Conservation (phyloP, 1,284 basidiomycete genomes). For the Athelia sp. region DNA sequence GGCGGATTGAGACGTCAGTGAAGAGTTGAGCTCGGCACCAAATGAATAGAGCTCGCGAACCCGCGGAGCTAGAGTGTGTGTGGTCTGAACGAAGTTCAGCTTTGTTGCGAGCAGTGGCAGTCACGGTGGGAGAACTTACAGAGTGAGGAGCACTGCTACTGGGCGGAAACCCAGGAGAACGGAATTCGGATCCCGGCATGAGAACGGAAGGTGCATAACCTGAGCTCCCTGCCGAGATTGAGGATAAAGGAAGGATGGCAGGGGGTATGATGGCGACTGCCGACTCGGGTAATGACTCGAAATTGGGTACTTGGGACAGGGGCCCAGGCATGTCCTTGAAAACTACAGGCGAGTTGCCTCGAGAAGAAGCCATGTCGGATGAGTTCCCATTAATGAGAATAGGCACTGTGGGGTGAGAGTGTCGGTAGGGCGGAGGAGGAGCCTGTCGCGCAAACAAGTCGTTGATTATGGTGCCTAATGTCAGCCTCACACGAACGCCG, state of each 20-base stretch:
- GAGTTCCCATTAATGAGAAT: constrained; percentile 21
- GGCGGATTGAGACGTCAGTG: constrained; percentile 56
- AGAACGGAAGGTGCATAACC: neutral
- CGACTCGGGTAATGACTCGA: constrained; percentile 15
- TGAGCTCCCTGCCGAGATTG: constrained; percentile 27
- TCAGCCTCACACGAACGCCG: constrained; percentile 71
- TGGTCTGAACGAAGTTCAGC: constrained; percentile 3
- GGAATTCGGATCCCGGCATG: neutral
- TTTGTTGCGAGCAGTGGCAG: neutral
- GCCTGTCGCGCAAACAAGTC: constrained; percentile 72
- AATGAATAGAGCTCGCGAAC: constrained; percentile 48
- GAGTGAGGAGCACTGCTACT: neutral
- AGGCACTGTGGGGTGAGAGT: constrained; percentile 29
- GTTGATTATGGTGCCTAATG: constrained; percentile 68
- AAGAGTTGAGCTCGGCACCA: constrained; percentile 42
- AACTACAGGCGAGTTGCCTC: constrained; percentile 17
- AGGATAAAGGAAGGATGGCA: constrained; percentile 30
- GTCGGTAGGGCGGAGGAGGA: constrained; percentile 46
- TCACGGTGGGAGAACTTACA: neutral
- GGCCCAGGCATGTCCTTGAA: constrained; percentile 19
- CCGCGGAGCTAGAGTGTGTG: constrained; percentile 32
- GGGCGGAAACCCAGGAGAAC: neutral
- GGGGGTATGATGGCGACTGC: constrained; percentile 25
- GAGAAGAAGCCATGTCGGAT: constrained; percentile 19
- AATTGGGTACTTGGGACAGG: constrained; percentile 18